phyloP scores from a whole-genome alignment of 2,329 filamentous ascomycete species.

The Helotiales sp. region DNA sequence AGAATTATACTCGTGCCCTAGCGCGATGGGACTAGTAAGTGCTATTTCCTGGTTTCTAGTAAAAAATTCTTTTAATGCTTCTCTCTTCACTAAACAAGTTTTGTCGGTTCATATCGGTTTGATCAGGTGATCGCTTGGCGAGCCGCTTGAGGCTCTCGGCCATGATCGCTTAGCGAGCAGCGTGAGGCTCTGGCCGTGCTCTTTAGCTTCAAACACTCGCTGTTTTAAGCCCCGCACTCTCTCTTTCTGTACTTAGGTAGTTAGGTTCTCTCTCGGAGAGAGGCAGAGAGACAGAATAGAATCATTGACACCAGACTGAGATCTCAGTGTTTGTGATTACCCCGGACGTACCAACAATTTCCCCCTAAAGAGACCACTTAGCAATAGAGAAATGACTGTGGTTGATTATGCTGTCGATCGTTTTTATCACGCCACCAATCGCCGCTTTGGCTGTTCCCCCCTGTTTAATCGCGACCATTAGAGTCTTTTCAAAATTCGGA shows the following conservation, averaged over 20 bases:
- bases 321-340: background rate
- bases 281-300: no score
- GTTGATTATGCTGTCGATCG: background rate
- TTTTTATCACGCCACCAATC: background rate
- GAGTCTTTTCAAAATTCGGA: constrained; percentile 19
- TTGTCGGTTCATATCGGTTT: background rate
- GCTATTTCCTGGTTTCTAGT: constrained; percentile 6
- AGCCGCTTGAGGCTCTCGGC: constrained; percentile 7
- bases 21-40: constrained; percentile 10
- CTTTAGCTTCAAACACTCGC: background rate
- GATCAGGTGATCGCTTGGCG: constrained; percentile 3
- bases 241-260: no score
- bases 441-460: background rate
- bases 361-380: constrained; percentile 1
- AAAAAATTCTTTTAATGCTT: constrained; percentile 41
- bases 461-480: constrained; percentile 6
- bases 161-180: constrained; percentile 1
- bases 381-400: constrained; percentile 8
- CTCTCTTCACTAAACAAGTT: constrained; percentile 6
- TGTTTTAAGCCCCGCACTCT: no score
- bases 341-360: background rate
- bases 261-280: no score
- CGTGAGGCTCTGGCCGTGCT: constrained; percentile 2
- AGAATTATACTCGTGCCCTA: constrained; percentile 16
- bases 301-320: no score